phyloP scores from a whole-genome alignment of 139 green algal genomes.

The Chlamydomonas applanata region DNA sequence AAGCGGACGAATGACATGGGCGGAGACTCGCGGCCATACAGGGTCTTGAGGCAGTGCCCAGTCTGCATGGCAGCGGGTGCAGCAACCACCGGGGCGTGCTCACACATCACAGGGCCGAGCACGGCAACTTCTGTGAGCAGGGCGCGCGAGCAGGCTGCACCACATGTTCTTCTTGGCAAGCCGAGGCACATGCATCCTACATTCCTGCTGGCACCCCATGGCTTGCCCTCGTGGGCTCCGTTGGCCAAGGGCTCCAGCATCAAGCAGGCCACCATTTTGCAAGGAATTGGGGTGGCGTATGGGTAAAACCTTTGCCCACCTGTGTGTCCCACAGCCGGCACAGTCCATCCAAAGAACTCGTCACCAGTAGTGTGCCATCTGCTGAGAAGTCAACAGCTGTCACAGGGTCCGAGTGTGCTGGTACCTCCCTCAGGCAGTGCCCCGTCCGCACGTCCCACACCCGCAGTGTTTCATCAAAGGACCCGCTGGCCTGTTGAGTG shows the following conservation, averaged over 20 bases:
- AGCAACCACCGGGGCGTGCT: too few relatives aligned
- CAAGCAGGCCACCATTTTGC: too few relatives aligned
- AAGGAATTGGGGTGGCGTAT: too few relatives aligned
- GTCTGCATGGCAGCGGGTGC: constrained; percentile 40
- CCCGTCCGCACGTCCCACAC: constrained; percentile 83
- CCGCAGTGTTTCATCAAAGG: constrained; percentile 89
- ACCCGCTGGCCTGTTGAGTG: constrained; percentile 67
- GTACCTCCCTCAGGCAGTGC: constrained; percentile 65
- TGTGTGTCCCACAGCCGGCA: constrained; percentile 55
- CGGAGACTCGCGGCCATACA: constrained; percentile 65
- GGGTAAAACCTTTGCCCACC: too few relatives aligned
- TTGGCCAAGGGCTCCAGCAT: too few relatives aligned
- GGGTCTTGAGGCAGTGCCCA: constrained; percentile 81
- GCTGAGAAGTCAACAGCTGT: constrained; percentile 74
- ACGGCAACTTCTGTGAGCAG: too few relatives aligned
- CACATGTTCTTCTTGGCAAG: too few relatives aligned
- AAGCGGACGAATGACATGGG: constrained; percentile 81
- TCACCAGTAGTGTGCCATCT: constrained; percentile 75
- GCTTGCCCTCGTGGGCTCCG: too few relatives aligned
- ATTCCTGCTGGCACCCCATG: too few relatives aligned
- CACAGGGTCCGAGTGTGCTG: constrained; percentile 90
- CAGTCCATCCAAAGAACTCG: constrained; percentile 80
- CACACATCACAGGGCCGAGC: too few relatives aligned
- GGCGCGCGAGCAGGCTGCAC: too few relatives aligned
- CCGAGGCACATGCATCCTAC: too few relatives aligned